Evolutionary conservation across 2,329 filamentous ascomycete species (phyloP).

Genomic region (Ascochyta koolunga): DNA sequence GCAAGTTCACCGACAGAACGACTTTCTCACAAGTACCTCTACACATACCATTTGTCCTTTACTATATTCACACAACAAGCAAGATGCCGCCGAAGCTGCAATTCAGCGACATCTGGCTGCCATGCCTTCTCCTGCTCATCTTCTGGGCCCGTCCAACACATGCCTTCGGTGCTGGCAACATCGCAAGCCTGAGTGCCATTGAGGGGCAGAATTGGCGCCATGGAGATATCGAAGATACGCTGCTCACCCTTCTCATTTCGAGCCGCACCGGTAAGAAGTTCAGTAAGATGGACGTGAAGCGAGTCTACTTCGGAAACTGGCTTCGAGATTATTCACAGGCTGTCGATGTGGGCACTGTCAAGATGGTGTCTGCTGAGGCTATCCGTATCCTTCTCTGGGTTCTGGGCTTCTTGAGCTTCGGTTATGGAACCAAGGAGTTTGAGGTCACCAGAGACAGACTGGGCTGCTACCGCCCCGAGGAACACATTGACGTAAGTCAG

Average conservation of each 20-base stretch:
- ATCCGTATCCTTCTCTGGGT: constrained; percentile 90
- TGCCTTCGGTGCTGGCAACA: constrained; percentile 89
- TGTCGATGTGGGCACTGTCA: constrained; percentile 90
- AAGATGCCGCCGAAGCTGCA: constrained; percentile 36
- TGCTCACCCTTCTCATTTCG: constrained; percentile 74
- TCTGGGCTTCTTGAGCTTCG: constrained; percentile 87
- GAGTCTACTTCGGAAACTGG: constrained; percentile 97
- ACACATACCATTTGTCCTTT: constrained; percentile 2
- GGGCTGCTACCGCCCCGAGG: constrained; percentile 73
- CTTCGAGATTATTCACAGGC: constrained; percentile 92
- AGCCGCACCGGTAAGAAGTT: constrained; percentile 78
- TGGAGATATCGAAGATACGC: constrained; percentile 85
- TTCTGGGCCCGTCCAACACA: constrained; percentile 72
- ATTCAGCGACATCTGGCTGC: constrained; percentile 45
- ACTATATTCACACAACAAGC: not conserved
- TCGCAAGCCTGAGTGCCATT: constrained; percentile 78
- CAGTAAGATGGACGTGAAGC: constrained; percentile 82
- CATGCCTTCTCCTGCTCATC: constrained; percentile 59
- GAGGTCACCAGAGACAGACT: constrained; percentile 81
- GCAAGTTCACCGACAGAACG: constrained; percentile 9
- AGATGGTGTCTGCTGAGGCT: constrained; percentile 86
- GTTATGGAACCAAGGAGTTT: constrained; percentile 82
- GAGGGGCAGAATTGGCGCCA: constrained; percentile 77
- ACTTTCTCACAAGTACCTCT: constrained; percentile 10
- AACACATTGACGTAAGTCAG: constrained; percentile 71